Evolutionary conservation across 1,139 yeast genomes (phyloP).

Genomic region (Saccharomycopsis crataegensis): DNA sequence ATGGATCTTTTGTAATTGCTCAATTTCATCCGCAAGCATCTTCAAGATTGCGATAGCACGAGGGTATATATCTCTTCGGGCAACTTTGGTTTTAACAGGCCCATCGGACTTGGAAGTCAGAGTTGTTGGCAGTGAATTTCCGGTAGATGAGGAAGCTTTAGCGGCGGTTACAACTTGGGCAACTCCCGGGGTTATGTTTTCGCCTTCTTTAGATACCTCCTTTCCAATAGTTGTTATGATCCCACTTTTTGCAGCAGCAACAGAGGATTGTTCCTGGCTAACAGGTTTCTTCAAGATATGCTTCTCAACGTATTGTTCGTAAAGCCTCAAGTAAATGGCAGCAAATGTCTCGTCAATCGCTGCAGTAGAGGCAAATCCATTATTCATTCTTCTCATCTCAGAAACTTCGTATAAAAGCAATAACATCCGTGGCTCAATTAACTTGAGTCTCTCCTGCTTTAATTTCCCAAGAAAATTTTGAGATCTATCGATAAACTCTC

Average conservation of each 20-base stretch:
- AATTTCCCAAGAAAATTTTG: slow-evolving; percentile 29
- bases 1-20: slow-evolving; percentile 6
- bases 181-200: not conserved
- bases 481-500: slow-evolving; percentile 39
- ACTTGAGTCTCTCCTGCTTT: slow-evolving; percentile 23
- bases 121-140: not conserved
- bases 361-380: slow-evolving; percentile 79
- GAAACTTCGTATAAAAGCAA: slow-evolving; percentile 46
- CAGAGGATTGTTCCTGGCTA: not conserved
- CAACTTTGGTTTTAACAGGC: slow-evolving; percentile 24
- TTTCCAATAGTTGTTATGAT: not conserved
- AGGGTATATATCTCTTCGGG: slow-evolving; percentile 32
- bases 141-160: not conserved
- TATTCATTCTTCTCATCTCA: slow-evolving; percentile 65
- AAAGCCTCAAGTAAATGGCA: slow-evolving; percentile 50
- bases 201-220: not conserved
- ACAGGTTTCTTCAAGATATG: too few species aligned
- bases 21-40: slow-evolving; percentile 24
- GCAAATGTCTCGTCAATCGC: slow-evolving; percentile 69
- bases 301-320: slow-evolving; percentile 21
- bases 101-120: not conserved
- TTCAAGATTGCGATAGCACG: slow-evolving; percentile 30
- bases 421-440: slow-evolving; percentile 31
- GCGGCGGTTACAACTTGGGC: not conserved
- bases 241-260: not conserved